Evolutionary conservation across 805 yeast genomes (phyloP).

Genomic region (Naumovozyma castellii): DNA sequence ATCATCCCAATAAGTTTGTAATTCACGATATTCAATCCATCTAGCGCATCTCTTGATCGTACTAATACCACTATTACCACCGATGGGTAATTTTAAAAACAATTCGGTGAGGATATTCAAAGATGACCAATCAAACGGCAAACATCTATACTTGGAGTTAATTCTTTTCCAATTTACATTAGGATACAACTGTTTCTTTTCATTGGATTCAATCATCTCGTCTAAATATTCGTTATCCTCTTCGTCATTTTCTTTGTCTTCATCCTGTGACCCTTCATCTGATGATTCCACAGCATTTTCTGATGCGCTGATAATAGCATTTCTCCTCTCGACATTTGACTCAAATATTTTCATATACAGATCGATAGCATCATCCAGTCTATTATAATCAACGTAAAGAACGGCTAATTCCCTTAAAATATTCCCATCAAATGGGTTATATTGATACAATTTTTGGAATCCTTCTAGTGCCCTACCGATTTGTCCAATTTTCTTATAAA

Average conservation of each 20-base stretch:
- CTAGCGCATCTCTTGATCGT: conserved; percentile 64
- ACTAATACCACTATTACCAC: conserved; percentile 52
- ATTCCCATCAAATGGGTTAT: conserved; percentile 50
- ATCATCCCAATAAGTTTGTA: conserved; percentile 38
- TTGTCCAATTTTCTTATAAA: conserved; percentile 59
- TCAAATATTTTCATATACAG: conserved; percentile 57
- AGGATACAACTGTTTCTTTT: conserved; percentile 23
- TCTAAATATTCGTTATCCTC: conserved; percentile 13
- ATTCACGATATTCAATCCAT: conserved; percentile 67
- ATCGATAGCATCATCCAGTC: conserved; percentile 66
- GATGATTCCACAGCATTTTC: conserved; percentile 28
- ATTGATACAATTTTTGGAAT: conserved; percentile 46
- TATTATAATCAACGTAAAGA: conserved; percentile 38
- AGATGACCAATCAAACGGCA: conserved; percentile 79
- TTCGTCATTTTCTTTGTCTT: conserved; percentile 10
- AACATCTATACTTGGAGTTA: conserved; percentile 28
- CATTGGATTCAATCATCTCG: conserved; percentile 9
- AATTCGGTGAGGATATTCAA: conserved; percentile 76
- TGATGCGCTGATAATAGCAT: conserved; percentile 22
- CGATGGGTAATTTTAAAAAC: conserved; percentile 46
- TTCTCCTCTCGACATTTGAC: conserved; percentile 41
- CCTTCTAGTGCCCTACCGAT: conserved; percentile 67
- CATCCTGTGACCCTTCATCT: conserved; percentile 22
- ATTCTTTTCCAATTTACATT: conserved; percentile 25
- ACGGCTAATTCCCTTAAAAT: conserved; percentile 55